Evolutionary conservation across 1,284 basidiomycete genomes (phyloP), one percentile per base, ranked within the genome.

Genomic region (Ganoderma sinense): DNA sequence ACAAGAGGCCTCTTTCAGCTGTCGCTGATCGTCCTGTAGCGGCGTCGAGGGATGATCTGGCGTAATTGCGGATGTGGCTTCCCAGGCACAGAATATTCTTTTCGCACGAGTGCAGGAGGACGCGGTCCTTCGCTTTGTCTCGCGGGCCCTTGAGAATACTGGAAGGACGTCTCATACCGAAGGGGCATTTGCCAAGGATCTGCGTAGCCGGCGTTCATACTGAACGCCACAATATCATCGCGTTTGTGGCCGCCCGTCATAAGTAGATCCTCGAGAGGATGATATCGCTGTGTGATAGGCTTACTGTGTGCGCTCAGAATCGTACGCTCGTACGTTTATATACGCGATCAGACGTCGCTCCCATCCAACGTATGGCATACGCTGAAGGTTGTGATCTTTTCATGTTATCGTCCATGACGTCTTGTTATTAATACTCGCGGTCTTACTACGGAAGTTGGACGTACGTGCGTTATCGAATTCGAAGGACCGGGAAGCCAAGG

Each of bases 141-240:
- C 48, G 11, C 13, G 11, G 55, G 58, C 36, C 33, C 18, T 36
- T 36, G 36, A 20, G 36, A 4, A 20, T 58, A 33, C 29, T n/a
- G 29, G 14, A 2, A 26, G 29, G 5, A 11, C 11, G 39, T 39
- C 39, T 39, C 39, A 41, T 41, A 41, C 16, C 0, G 11, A 20
- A 58, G 33, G 33, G 11, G 16, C 20, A 11, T 16, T 58, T 14
- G 29, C 13, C 10, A 59, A 11, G 14, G 58, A 59, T 40, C 58
- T 39, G 36, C 36, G n/a, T 31, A n/a, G 31, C 62, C 62, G 62
- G 62, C 45, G 43, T 63, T 48, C 62, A 63, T 63, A 48, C 43
- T 48, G 62, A 23, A 63, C 26, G 23, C 62, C 62, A 51, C 43
- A 14, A 18, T 10, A 14, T n/a, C 2, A n/a, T 39, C 10, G 36